Evolutionary conservation across 2,329 filamentous ascomycete genomes (phyloP), one percentile per base, ranked within the genome.

Genomic region (Aureobasidium sp.): DNA sequence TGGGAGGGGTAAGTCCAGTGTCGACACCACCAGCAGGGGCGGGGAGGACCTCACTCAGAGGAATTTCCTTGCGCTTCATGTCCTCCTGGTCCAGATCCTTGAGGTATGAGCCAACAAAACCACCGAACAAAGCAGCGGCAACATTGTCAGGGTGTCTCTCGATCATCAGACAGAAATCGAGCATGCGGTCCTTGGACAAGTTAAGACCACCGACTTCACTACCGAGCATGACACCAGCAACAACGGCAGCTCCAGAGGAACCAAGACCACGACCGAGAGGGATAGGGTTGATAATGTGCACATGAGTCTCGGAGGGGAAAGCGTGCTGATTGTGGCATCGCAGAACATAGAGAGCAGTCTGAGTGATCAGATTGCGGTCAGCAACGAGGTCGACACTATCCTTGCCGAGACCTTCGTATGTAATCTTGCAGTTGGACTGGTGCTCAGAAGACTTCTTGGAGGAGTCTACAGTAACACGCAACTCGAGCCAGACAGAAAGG

Each of bases 141-240:
- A 99, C 91, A 71, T 96, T 96, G 77, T 96, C 91, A 11, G 91
- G 91, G 74, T 96, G 91, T 66, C 91, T 85, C 76, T 96, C 73
- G 75, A 97, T 96, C 94, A 99, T 99, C 67, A 99, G 80, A 72
- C 91, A 96, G 74, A 91, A 99, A 76, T 99, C 94, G 69, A 99
- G 87, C 72, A 99, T 83, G 44, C 94, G 83, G 66, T 90, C 88
- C 69, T 90, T 87, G 62, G 84, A 85, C 65, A 99, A 78, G 48
- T 87, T 81, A 64, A 99, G 81, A 36, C 87, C 82, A 39, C 92
- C 93, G 50, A 94, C 89, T 73, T 95, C 88, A 77, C 94, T 96
- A 44, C 88, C 94, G 49, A 99, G 81, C 74, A 91, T 85, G n/a
- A 97, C 93, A 66, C 94, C 94, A 0, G 91, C 94, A 7, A 97